Evolutionary conservation across 2,329 filamentous ascomycete species (phyloP).

Genomic region (Neonectria neomacrospora): DNA sequence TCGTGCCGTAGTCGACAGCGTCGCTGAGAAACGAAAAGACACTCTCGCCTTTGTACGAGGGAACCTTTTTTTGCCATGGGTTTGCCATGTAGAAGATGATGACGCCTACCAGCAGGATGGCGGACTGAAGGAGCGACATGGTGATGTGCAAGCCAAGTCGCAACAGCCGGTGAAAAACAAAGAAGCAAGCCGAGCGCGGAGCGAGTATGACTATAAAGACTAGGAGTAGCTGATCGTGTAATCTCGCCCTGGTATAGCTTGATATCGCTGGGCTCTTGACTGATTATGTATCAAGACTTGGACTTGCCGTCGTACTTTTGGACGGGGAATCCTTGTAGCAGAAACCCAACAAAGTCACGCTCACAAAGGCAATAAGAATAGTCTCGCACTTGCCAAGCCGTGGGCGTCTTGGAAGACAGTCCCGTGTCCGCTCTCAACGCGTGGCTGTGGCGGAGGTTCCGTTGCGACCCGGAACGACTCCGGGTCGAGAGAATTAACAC

Average conservation of each 20-base stretch:
- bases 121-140: conserved; percentile 13
- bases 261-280: not conserved
- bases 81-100: conserved; percentile 4
- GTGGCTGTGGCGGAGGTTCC: conserved; percentile 15
- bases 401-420: not conserved
- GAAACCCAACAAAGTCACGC: not conserved
- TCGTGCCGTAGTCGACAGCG: conserved; percentile 20
- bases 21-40: conserved; percentile 19
- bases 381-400: not conserved
- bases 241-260: not conserved
- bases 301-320: not conserved
- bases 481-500: not conserved
- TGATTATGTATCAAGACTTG: not conserved
- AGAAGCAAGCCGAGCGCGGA: not conserved
- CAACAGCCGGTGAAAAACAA: not conserved
- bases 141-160: not conserved
- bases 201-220: not conserved
- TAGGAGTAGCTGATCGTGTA: not conserved
- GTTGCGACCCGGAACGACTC: conserved; percentile 17
- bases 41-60: conserved; percentile 19
- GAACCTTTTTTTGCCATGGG: not conserved
- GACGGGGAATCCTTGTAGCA: conserved; percentile 1
- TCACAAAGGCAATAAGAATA: not conserved
- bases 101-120: conserved; percentile 5
- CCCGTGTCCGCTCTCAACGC: not conserved